phyloP scores from a whole-genome alignment of 1,284 basidiomycete species.

The Puccinia hordei region DNA sequence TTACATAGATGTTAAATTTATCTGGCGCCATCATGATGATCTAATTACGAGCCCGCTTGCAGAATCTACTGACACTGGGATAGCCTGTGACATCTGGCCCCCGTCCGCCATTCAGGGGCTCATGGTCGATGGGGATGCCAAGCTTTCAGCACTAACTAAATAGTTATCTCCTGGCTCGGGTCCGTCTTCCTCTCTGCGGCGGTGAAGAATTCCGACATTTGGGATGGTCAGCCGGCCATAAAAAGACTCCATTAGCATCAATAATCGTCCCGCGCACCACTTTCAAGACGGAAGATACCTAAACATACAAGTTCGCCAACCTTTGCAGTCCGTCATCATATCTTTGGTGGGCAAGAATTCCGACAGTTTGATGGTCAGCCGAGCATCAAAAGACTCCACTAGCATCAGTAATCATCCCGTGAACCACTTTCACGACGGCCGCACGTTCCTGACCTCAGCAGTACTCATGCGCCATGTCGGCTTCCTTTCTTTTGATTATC shows the following conservation, averaged over 20 bases:
- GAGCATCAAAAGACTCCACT: slow-evolving; percentile 22
- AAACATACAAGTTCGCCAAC: no score
- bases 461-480: slow-evolving; percentile 4
- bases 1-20: no score
- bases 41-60: no score
- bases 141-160: no score
- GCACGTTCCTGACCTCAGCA: slow-evolving; percentile 10
- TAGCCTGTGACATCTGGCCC: no score
- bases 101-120: no score
- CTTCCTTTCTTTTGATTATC: neutral
- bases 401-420: slow-evolving; percentile 7
- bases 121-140: no score
- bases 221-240: neutral
- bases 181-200: no score
- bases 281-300: no score
- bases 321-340: neutral
- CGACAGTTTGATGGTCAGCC: slow-evolving; percentile 1
- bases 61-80: no score
- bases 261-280: neutral
- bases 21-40: no score
- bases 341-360: neutral
- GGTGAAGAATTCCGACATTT: neutral
- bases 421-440: slow-evolving; percentile 4
- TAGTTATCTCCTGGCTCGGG: no score
- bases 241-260: slow-evolving; percentile 4